Evolutionary conservation across 1,284 basidiomycete species (phyloP).

Genomic region (Microbotryomycetes sp.): DNA sequence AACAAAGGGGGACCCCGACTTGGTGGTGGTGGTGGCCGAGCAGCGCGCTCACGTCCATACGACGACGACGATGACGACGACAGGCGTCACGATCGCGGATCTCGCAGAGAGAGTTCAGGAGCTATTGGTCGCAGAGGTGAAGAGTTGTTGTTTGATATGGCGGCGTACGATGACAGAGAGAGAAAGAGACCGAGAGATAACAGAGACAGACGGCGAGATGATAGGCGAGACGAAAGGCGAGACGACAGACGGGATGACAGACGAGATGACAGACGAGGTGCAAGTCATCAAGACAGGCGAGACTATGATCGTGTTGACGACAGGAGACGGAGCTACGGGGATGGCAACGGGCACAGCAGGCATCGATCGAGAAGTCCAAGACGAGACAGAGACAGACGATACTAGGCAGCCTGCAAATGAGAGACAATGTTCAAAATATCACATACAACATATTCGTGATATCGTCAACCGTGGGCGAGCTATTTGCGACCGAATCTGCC

Average conservation of each 20-base stretch:
- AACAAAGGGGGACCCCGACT: slow-evolving; percentile 34
- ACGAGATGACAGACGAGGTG: neutral
- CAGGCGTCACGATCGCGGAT: neutral
- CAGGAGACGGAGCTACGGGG: neutral
- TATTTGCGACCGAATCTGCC: neutral
- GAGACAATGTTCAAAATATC: neutral
- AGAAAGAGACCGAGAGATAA: slow-evolving; percentile 14
- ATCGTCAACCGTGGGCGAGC: neutral
- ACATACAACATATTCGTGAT: neutral
- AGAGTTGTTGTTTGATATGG: slow-evolving; percentile 36
- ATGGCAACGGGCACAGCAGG: slow-evolving; percentile 1
- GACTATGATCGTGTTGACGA: neutral
- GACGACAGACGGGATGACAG: neutral
- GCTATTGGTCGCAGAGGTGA: slow-evolving; percentile 22
- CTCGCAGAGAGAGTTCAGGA: neutral
- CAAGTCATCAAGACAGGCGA: neutral
- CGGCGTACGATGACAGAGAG: slow-evolving; percentile 15
- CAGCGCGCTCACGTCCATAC: slow-evolving; percentile 22
- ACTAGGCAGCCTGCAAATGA: neutral
- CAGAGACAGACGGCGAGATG: slow-evolving; percentile 22
- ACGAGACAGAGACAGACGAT: neutral
- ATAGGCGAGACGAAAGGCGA: slow-evolving; percentile 5
- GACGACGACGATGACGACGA: neutral
- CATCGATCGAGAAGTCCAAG: neutral
- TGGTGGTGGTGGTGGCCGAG: slow-evolving; percentile 37